Conservation (phyloP, 2,329 filamentous ascomycete species). For the Colletotrichum limetticola region DNA sequence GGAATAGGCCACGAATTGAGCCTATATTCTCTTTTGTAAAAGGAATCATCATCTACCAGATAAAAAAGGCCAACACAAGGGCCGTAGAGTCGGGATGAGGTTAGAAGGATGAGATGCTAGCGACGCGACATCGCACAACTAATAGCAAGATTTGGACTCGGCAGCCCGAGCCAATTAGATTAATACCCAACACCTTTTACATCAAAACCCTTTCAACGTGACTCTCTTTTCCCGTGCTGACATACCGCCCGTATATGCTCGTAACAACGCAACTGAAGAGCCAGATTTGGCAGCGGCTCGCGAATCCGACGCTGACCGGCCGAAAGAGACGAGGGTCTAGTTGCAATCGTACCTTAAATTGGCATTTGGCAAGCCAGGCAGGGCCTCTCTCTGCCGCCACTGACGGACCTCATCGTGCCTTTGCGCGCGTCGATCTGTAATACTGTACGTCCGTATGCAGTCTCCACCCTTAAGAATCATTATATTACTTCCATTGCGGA, state of each 20-base stretch:
- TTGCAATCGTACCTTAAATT: background rate
- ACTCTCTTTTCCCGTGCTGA: background rate
- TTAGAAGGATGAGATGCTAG: background rate
- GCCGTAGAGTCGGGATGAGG: background rate
- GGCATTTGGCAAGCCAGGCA: background rate
- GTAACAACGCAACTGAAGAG: too few relatives aligned
- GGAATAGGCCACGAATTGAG: background rate
- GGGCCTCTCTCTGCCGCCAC: background rate
- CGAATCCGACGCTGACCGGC: background rate
- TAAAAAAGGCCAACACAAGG: background rate
- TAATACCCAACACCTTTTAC: background rate
- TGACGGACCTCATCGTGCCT: background rate
- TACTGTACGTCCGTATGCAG: background rate
- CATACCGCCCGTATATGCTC: background rate
- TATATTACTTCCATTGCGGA: background rate
- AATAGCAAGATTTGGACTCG: background rate
- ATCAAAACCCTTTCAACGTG: background rate
- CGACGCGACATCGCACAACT: background rate
- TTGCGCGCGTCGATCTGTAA: background rate
- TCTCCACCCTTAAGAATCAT: background rate
- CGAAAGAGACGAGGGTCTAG: background rate
- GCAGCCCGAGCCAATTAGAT: background rate
- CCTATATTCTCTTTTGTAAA: background rate
- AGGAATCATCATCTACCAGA: background rate
- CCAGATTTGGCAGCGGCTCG: too few relatives aligned